A percentile compares a stretch with the other conserved stretches of the same genome.
These are phyloP conservation scores for Nothophaeocryptopus gaeumannii DNA, from an alignment of 2,329 filamentous ascomycete species.

Conservation along the genomic window DNA sequence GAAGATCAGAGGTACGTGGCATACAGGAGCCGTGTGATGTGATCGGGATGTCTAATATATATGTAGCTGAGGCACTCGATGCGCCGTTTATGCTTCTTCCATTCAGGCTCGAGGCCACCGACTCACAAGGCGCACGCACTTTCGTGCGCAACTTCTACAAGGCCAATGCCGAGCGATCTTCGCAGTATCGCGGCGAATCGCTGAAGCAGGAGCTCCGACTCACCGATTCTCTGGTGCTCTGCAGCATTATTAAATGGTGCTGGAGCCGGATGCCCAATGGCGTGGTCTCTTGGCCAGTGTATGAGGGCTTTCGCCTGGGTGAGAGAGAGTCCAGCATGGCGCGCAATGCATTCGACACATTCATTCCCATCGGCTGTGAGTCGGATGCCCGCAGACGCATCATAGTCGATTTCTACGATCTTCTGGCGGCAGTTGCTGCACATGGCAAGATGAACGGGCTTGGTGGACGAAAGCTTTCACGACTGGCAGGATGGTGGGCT, in stretches of 20 bases:
- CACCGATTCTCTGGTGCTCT: constrained; percentile 91
- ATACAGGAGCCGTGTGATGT: neutral
- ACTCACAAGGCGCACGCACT: constrained; percentile 85
- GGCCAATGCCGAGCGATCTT: constrained; percentile 58
- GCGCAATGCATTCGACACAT: constrained; percentile 90
- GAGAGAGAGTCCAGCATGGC: constrained; percentile 92
- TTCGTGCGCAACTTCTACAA: constrained; percentile 94
- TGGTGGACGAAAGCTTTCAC: constrained; percentile 86
- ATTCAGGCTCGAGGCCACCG: constrained; percentile 83
- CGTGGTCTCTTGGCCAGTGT: constrained; percentile 94
- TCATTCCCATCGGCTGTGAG: constrained; percentile 90
- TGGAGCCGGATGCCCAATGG: constrained; percentile 90
- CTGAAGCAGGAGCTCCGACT: constrained; percentile 85
- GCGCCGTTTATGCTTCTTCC: constrained; percentile 90
- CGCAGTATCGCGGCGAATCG: constrained; percentile 61
- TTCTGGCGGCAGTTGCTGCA: constrained; percentile 84
- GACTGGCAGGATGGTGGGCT: constrained; percentile 97
- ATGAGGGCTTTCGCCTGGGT: constrained; percentile 91
- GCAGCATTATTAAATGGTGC: constrained; percentile 96
- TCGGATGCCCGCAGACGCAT: constrained; percentile 81
- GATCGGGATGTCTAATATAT: constrained; percentile 7
- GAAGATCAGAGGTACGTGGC: constrained; percentile 78
- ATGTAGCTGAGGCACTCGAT: constrained; percentile 65
- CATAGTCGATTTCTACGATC: constrained; percentile 94
- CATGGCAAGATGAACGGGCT: constrained; percentile 92